phyloP scores from a whole-genome alignment of 2,329 filamentous ascomycete genomes.

The Chaetomium olivaceum region DNA sequence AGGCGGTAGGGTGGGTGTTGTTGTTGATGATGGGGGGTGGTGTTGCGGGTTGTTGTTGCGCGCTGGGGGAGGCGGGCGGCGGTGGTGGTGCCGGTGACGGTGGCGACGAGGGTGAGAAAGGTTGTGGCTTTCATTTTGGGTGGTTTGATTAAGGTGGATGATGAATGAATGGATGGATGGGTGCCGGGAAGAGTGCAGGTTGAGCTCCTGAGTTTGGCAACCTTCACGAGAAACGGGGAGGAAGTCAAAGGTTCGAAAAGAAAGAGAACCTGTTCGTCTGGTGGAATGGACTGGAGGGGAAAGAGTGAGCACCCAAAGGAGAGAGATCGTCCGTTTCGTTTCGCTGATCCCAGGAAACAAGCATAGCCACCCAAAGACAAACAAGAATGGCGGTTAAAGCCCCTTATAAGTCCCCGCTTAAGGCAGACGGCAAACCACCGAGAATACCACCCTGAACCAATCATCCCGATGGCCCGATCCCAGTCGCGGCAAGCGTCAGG shows the following conservation, averaged over 20 bases:
- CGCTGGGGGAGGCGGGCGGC: not conserved
- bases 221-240: not conserved
- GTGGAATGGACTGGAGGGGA: not conserved
- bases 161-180: not conserved
- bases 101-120: slow-evolving; percentile 17
- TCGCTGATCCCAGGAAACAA: slow-evolving; percentile 10
- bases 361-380: not conserved
- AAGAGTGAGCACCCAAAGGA: not conserved
- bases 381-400: not conserved
- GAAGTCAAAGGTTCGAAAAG: not conserved
- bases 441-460: slow-evolving; percentile 5
- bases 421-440: not conserved
- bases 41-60: not conserved
- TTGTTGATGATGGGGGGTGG: not conserved
- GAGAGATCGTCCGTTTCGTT: not conserved
- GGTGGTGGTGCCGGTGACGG: slow-evolving; percentile 3
- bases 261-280: not conserved
- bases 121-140: slow-evolving; percentile 21
- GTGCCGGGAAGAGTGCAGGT: not conserved
- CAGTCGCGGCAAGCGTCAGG: not conserved
- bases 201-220: not conserved
- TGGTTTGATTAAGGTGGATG: not conserved
- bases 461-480: slow-evolving; percentile 5
- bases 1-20: slow-evolving; percentile 10
- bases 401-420: slow-evolving; percentile 11